Conservation (phyloP, 1,284 basidiomycete species). For the Cronartium ribicola region DNA sequence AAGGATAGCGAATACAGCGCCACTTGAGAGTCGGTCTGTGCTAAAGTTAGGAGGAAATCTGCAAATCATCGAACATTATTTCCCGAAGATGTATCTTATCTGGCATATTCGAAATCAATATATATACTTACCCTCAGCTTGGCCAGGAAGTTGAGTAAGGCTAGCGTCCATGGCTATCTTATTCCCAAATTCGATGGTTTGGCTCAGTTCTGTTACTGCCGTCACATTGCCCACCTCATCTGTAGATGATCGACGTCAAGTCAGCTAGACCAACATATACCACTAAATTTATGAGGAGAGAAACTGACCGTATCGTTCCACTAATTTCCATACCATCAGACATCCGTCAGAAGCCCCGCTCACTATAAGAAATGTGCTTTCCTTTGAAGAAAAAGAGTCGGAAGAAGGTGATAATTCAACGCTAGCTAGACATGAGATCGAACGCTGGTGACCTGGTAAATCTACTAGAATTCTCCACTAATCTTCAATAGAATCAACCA, state of each 20-base stretch:
- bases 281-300: constrained; percentile 14
- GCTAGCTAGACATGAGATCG: constrained; percentile 30
- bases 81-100: not conserved
- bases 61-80: not conserved
- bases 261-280: not conserved
- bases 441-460: constrained; percentile 22
- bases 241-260: not conserved
- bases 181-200: constrained; percentile 64
- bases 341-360: constrained; percentile 32
- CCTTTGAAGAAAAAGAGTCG: not conserved
- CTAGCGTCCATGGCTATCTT: constrained; percentile 71
- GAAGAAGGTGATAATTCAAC: not conserved
- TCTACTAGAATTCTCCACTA: constrained; percentile 15
- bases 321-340: constrained; percentile 20
- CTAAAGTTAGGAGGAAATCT: constrained; percentile 72
- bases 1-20: constrained; percentile 69
- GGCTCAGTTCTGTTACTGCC: constrained; percentile 55
- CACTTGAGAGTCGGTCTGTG: constrained; percentile 69
- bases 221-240: not conserved
- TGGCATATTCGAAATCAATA: constrained; percentile 41
- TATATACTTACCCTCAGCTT: constrained; percentile 58
- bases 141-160: constrained; percentile 61
- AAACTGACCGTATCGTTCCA: not conserved
- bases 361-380: constrained; percentile 20
- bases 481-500: not conserved